A percentile compares a stretch with the other conserved stretches of the same genome.
Conservation (phyloP, 208 protist genomes). For the Leishmania braziliensis region DNA sequence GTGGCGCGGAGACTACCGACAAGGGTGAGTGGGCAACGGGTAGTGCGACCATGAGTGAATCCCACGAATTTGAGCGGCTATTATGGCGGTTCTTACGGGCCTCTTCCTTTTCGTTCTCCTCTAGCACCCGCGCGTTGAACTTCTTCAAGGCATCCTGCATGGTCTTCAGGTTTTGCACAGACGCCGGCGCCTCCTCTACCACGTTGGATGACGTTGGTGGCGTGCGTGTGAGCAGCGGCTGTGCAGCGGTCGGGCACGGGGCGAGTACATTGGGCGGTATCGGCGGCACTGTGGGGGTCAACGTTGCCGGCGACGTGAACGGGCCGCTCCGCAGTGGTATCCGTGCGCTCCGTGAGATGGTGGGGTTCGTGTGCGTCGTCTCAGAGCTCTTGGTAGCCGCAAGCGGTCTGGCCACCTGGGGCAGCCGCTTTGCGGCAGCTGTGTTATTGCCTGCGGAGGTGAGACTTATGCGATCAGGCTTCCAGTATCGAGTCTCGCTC, state of each 20-base stretch:
- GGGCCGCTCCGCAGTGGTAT: neutral
- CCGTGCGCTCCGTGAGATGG: conserved; percentile 8
- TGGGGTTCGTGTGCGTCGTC: neutral
- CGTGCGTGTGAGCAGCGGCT: neutral
- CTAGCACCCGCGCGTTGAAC: conserved; percentile 22
- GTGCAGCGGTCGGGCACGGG: neutral
- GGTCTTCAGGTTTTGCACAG: neutral
- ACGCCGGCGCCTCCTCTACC: neutral
- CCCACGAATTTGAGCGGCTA: conserved; percentile 8
- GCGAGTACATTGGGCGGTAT: neutral
- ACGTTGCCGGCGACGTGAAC: neutral
- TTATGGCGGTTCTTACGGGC: neutral
- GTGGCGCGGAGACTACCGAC: conserved; percentile 3
- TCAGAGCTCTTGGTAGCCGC: neutral
- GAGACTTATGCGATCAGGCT: neutral
- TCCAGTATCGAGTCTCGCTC: conserved; percentile 18
- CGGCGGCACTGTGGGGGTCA: neutral
- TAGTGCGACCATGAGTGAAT: neutral
- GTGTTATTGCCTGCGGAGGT: neutral
- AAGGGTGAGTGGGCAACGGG: neutral
- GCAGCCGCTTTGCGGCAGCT: neutral
- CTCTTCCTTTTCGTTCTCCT: conserved; percentile 14
- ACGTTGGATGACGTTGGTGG: neutral
- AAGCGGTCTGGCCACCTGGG: neutral
- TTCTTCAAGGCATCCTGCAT: conserved; percentile 15